Evolutionary conservation across 2,329 filamentous ascomycete genomes (phyloP).

Genomic region (Fusarium odoratissimum): DNA sequence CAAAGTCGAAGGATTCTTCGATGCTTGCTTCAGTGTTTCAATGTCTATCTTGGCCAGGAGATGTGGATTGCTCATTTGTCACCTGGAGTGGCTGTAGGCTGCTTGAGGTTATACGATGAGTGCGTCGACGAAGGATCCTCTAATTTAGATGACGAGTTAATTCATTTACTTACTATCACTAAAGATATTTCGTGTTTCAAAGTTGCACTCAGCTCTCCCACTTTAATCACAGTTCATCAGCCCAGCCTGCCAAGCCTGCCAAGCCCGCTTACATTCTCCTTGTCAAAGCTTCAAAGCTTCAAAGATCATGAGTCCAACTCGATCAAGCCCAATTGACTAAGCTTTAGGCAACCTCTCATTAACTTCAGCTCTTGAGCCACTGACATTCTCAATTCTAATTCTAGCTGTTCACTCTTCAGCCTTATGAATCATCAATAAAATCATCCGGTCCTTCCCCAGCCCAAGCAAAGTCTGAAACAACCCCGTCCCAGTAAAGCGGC

Average conservation of each 20-base stretch:
- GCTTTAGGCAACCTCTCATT: not conserved
- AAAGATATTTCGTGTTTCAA: slow-evolving; percentile 11
- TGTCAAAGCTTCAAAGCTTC: not conserved
- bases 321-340: not conserved
- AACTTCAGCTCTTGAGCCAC: not conserved
- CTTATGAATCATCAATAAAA: not conserved
- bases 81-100: not conserved
- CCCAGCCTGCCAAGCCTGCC: not conserved
- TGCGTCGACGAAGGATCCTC: not conserved
- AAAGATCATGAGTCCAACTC: not conserved
- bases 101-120: not conserved
- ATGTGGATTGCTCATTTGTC: not conserved
- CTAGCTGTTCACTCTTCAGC: not conserved
- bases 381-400: accelerated
- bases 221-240: not conserved
- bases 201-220: slow-evolving; percentile 13
- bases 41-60: not conserved
- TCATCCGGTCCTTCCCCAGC: not conserved
- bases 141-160: not conserved
- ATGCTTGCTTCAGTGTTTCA: slow-evolving; percentile 8
- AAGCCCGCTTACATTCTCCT: slow-evolving; percentile 8
- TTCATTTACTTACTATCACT: not conserved
- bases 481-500: slow-evolving; percentile 22
- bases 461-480: slow-evolving; percentile 16
- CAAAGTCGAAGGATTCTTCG: slow-evolving; percentile 12